Conservation (phyloP, 2,329 filamentous ascomycete genomes). For the Clarireedia paspali region DNA sequence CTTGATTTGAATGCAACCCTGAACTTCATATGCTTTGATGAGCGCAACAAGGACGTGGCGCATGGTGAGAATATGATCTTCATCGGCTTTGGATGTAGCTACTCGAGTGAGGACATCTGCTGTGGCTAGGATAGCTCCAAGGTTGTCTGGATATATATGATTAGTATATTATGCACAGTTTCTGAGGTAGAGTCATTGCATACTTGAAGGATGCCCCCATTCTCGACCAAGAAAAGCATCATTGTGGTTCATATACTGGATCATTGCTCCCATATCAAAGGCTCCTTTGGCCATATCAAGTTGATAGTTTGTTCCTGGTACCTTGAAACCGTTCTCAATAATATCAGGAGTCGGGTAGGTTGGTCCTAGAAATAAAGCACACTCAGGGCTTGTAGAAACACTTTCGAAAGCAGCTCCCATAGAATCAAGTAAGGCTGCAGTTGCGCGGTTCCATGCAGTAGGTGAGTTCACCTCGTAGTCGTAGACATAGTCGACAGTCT, state of each 20-base stretch:
- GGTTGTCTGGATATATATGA: conserved; percentile 28
- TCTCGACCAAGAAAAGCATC: conserved; percentile 34
- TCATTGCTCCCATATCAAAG: conserved; percentile 33
- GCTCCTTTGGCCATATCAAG: conserved; percentile 34
- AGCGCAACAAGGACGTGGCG: conserved; percentile 28
- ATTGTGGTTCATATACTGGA: conserved; percentile 36
- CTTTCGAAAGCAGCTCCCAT: conserved; percentile 19
- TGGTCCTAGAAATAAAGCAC: conserved; percentile 16
- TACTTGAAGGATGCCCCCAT: conserved; percentile 36
- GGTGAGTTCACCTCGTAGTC: conserved; percentile 9
- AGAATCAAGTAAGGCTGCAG: conserved; percentile 16
- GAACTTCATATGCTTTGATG: conserved; percentile 37
- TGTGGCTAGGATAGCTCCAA: conserved; percentile 32
- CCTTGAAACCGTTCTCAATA: conserved; percentile 29
- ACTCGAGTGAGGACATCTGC: conserved; percentile 21
- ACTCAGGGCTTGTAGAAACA: conserved; percentile 11
- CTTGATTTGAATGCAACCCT: conserved; percentile 31
- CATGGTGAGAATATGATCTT: conserved; percentile 26
- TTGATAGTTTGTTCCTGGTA: conserved; percentile 32
- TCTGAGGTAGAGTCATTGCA: neutral
- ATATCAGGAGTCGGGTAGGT: conserved; percentile 12
- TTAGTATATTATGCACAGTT: neutral
- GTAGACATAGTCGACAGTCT: conserved; percentile 18
- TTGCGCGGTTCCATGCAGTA: conserved; percentile 12
- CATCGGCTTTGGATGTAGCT: neutral